Percentiles rank a stretch among this genome's conserved stretches.
phyloP scores from a whole-genome alignment of 1,284 basidiomycete species.

The Cystobasidium slooffiae region DNA sequence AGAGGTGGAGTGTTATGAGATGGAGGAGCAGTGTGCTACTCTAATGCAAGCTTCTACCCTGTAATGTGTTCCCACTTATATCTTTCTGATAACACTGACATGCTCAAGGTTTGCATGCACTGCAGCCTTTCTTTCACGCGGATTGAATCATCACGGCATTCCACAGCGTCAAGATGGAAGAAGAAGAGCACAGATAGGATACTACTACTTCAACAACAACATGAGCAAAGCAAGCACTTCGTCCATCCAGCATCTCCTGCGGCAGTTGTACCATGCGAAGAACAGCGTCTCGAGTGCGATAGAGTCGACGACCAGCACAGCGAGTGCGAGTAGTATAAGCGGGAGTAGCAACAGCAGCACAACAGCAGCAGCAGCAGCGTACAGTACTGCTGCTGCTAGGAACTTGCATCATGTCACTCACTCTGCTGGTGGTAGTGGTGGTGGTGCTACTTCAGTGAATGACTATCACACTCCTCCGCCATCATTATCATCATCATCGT shows the following conservation, averaged over 20 bases:
- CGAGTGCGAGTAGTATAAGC: not conserved
- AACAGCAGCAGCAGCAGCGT: conserved; percentile 2
- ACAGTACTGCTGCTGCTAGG: conserved; percentile 14
- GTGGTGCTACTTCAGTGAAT: not conserved
- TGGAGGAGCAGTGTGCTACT: too few relatives aligned
- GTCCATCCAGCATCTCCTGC: conserved; percentile 17
- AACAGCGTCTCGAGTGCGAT: not conserved
- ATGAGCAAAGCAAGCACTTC: conserved; percentile 32
- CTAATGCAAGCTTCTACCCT: too few relatives aligned
- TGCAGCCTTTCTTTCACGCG: not conserved
- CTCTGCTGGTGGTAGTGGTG: not conserved
- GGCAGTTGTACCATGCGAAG: conserved; percentile 25
- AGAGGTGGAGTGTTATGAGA: too few relatives aligned
- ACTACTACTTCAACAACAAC: not conserved
- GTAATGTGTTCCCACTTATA: too few relatives aligned
- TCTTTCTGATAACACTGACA: not conserved
- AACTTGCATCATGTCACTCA: not conserved
- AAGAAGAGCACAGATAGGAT: not conserved
- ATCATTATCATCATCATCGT: not conserved
- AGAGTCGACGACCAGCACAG: conserved; percentile 16
- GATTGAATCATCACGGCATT: not conserved
- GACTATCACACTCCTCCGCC: not conserved
- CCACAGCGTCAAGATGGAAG: not conserved
- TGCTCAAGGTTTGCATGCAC: not conserved
- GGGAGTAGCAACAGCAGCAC: conserved; percentile 10